phyloP scores from a whole-genome alignment of 108 stramenopile genomes.

The Fragilaria crotonensis region DNA sequence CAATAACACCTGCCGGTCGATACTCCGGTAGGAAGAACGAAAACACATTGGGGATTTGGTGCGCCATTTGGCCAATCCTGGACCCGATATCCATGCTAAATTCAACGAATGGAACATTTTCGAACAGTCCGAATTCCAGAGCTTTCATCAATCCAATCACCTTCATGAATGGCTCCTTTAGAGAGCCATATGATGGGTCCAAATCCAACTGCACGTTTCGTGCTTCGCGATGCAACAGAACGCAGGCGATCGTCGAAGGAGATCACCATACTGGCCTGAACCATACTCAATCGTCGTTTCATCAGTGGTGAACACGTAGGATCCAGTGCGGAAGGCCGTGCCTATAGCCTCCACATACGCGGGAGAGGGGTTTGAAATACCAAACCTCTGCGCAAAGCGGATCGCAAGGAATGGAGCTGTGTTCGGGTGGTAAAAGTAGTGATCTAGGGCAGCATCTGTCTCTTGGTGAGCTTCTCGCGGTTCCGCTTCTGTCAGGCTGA shows the following conservation, averaged over 20 bases:
- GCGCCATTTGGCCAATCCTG: slow-evolving; percentile 31
- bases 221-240: slow-evolving; percentile 21
- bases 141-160: slow-evolving; percentile 16
- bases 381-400: slow-evolving; percentile 31
- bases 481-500: slow-evolving; percentile 24
- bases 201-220: slow-evolving; percentile 9
- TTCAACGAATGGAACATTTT: neutral
- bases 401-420: slow-evolving; percentile 40
- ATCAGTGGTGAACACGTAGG: slow-evolving; percentile 10
- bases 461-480: slow-evolving; percentile 36
- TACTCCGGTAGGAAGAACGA: slow-evolving; percentile 49
- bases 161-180: slow-evolving; percentile 35
- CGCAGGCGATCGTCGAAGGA: slow-evolving; percentile 15
- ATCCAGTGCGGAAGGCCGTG: slow-evolving; percentile 39
- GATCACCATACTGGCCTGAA: slow-evolving; percentile 14
- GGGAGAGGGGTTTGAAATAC: slow-evolving; percentile 39
- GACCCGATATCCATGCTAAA: slow-evolving; percentile 9
- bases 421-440: slow-evolving; percentile 31
- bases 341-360: slow-evolving; percentile 23
- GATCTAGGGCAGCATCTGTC: slow-evolving; percentile 43
- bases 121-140: neutral
- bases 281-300: slow-evolving; percentile 9
- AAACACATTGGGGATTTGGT: slow-evolving; percentile 44
- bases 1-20: slow-evolving; percentile 24
- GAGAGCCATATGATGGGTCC: slow-evolving; percentile 34